Base-by-base conservation (phyloP, 441 rosid genomes). In the Hura crepitans region DNA sequence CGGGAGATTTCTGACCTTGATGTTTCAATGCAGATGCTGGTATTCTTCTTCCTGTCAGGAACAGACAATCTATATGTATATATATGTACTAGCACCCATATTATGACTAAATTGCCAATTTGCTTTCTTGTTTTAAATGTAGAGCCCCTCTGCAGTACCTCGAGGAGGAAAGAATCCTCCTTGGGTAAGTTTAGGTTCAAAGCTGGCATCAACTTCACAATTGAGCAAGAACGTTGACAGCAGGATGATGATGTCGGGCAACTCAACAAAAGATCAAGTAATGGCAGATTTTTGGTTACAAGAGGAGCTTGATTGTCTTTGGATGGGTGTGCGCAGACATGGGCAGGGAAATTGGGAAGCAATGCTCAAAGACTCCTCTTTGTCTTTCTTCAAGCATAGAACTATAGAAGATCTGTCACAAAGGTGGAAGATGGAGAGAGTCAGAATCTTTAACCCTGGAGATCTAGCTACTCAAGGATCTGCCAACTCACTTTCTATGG, bases 261-360 rank as follows among this genome's bases (percentile, higher is more conserved):
- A 30, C 27, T 11, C 42, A 22, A 27, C 17, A 20, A 33, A 30
- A 58, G 50, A 45, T 57, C 56, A 30, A 27, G 56, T n/a, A 57
- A 12, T 85, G 66, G 90, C 86, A 79, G 96, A 89, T 70, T 73
- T 78, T 60, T 93, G 98, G 98, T 86, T 89, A 6, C 96, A 89
- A 67, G 91, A 89, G 78, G 98, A 93, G 73, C 90, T 93, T 58
- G 98, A 93, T 88, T 89, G 80, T 79, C 95, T 93, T 61, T 93
- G 98, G 98, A 75, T 93, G 71, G 98, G 98, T 28, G 75, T 93
- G 55, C 93, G 98, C 45, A 85, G 94, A 75, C 89, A 87, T 72
- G 97, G 97, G n/a, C 82, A 83, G 64, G 96, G 94, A 43, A 89
- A 85, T 37, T 93, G 98, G 96, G 87, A 82, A 68, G 75, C 72